Conservation (phyloP, 306 rosid genomes). For the Cicer yamashitae region DNA sequence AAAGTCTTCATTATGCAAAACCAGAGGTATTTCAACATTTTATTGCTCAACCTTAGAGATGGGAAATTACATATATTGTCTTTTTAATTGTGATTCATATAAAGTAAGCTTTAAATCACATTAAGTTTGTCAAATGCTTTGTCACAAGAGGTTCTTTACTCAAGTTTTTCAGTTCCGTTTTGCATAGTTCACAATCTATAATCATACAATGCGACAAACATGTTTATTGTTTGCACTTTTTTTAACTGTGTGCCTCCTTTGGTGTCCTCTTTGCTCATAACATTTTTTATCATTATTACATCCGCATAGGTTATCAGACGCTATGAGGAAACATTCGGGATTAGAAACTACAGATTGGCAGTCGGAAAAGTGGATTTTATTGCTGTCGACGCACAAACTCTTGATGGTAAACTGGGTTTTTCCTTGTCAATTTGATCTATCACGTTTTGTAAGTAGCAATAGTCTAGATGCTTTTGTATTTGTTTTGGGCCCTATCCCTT, state of each 20-base stretch:
- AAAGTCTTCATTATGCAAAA: conserved; percentile 52
- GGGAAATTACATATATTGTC: conserved; percentile 23
- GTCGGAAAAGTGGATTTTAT: conserved; percentile 79
- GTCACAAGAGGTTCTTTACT: neutral
- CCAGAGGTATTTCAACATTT: conserved; percentile 58
- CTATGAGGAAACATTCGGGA: conserved; percentile 72
- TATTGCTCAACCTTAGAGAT: conserved; percentile 18
- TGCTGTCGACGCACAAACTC: conserved; percentile 75
- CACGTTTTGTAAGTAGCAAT: conserved; percentile 26
- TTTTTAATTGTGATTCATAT: conserved; percentile 1
- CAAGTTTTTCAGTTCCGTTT: conserved; percentile 26
- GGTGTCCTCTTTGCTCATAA: conserved; percentile 34
- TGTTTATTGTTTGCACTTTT: conserved; percentile 18
- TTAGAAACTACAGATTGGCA: conserved; percentile 59
- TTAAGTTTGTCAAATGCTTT: conserved; percentile 18
- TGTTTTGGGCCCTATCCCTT: too few relatives aligned
- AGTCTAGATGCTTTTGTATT: neutral
- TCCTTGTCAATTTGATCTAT: conserved; percentile 16
- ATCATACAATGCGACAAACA: neutral
- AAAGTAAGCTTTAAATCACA: conserved; percentile 1
- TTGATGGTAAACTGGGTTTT: conserved; percentile 65
- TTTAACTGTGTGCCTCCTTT: neutral
- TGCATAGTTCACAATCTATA: conserved; percentile 19
- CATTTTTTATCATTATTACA: conserved; percentile 22
- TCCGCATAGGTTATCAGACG: conserved; percentile 61